Base-by-base conservation (phyloP, 306 rosid genomes). In the Sicyos edulis region DNA sequence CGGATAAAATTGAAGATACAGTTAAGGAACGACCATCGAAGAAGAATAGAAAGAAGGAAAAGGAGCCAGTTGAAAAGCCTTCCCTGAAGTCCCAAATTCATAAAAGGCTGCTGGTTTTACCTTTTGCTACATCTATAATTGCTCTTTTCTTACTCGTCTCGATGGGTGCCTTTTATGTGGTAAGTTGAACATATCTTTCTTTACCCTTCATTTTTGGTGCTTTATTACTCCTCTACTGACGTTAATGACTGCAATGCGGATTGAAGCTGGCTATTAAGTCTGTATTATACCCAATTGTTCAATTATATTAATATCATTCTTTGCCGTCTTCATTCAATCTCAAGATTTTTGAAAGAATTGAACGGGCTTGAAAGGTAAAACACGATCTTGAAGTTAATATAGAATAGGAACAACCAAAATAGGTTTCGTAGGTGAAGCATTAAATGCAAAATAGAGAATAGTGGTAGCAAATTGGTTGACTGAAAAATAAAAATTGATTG, bases 131-230 rank as follows among this genome's bases (percentile, higher is more conserved):
- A 79, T 95, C 99, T 74, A 17, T 91, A 74, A 59, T 91, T 50
- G 92, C 99, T 54, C 82, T 95, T 79, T 47, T 95, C 90, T 85
- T 95, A 62, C 91, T 95, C 54, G 81, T 95, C 77, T 74, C 87
- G 82, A 85, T 95, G 45, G 96, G 92, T 58, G 97, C 99, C 81
- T 95, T 95, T 91, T 95, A 95, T 86, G 99, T 95, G 99, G 99
- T 95, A 91, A 74, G 61, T 78, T 62, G 71, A 56, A 57, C 37
- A 52, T 71, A 55, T 73, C 71, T 49, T 71, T 54, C 54, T 78
- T 60, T 21, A 44, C 78, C 12, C 66, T 67, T 10, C 26, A 8
- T 17, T 42, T 37, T 63, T 13, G 20, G 45, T 34, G 19, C 45
- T 60, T 13, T 60, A 29, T 26, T 45, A 24, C 19, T 60, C 45